Percentiles rank a stretch among this genome's conserved stretches.
These are phyloP conservation scores for Sechiopsis laciniata DNA, from an alignment of 306 rosid genomes.

Conservation along the genomic window DNA sequence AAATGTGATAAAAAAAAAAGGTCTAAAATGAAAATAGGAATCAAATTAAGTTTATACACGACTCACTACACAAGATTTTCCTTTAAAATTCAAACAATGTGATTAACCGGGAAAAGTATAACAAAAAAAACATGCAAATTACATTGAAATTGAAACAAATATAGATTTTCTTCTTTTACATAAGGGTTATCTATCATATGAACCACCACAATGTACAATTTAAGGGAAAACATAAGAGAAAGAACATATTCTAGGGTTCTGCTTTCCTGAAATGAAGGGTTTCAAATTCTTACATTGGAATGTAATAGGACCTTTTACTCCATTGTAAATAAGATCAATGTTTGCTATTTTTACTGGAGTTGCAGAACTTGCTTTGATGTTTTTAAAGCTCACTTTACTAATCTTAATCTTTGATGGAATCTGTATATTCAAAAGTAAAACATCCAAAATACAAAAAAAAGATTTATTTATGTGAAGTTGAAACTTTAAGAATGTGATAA, in stretches of 20 bases:
- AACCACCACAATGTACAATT: not conserved
- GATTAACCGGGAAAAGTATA: not conserved
- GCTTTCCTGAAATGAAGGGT: slow-evolving; percentile 23
- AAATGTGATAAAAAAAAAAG: no score
- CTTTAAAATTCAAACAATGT: not conserved
- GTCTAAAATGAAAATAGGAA: no score
- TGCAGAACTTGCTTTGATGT: slow-evolving; percentile 33
- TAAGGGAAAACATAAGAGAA: not conserved
- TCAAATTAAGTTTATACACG: no score
- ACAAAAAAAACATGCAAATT: no score
- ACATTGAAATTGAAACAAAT: not conserved
- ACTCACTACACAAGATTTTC: not conserved
- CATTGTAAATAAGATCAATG: slow-evolving; percentile 27
- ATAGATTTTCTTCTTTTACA: not conserved
- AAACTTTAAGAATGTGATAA: not conserved
- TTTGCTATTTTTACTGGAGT: slow-evolving; percentile 24
- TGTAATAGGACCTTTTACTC: slow-evolving; percentile 4
- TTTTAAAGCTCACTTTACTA: slow-evolving; percentile 41
- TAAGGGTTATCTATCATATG: not conserved
- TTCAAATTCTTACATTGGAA: slow-evolving; percentile 32
- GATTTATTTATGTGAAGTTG: not conserved
- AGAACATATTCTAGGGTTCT: slow-evolving; percentile 26
- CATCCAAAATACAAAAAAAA: not conserved
- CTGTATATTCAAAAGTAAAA: slow-evolving; percentile 13
- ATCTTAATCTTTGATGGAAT: slow-evolving; percentile 42